A percentile compares a stretch with the other conserved stretches of the same genome.
Evolutionary conservation across 257 asterid species (phyloP).

Genomic region (Solanum ossicruentum): DNA sequence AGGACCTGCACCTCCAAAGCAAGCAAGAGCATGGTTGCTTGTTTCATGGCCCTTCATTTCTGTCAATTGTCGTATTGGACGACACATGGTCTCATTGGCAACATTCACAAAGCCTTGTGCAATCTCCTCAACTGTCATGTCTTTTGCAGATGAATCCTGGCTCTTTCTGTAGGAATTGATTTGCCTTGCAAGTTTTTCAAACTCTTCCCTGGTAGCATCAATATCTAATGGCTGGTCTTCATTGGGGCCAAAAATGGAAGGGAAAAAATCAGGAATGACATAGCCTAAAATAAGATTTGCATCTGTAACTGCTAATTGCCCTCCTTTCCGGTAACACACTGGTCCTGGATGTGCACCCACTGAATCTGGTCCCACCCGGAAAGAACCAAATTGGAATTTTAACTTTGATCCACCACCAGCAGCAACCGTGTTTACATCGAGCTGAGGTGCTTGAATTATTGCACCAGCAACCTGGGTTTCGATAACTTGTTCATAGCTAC

Average conservation of each 20-base stretch:
- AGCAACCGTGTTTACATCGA: conserved; percentile 93
- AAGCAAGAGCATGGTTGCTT: conserved; percentile 84
- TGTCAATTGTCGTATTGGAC: conserved; percentile 87
- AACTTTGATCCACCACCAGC: conserved; percentile 98
- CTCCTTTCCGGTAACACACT: conserved; percentile 91
- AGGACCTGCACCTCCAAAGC: conserved; percentile 99
- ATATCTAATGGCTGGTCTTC: conserved; percentile 80
- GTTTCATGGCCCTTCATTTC: conserved; percentile 99
- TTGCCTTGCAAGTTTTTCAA: conserved; percentile 64
- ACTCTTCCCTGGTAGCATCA: conserved; percentile 50
- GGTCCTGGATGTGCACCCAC: conserved; percentile 99
- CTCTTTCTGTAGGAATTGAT: conserved; percentile 60
- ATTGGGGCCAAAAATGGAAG: conserved; percentile 85
- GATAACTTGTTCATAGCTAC: conserved; percentile 77
- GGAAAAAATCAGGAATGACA: conserved; percentile 77
- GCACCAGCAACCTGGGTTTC: conserved; percentile 94
- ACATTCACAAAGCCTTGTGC: conserved; percentile 87
- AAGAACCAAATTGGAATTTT: conserved; percentile 88
- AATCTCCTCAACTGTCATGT: conserved; percentile 86
- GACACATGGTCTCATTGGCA: conserved; percentile 96
- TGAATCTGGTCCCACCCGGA: conserved; percentile 94
- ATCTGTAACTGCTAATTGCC: conserved; percentile 85
- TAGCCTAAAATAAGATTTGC: conserved; percentile 87
- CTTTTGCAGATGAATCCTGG: conserved; percentile 58
- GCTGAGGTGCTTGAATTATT: conserved; percentile 96